Evolutionary conservation across 805 yeast genomes (phyloP).

Genomic region (Zygoascus bituminiphila): DNA sequence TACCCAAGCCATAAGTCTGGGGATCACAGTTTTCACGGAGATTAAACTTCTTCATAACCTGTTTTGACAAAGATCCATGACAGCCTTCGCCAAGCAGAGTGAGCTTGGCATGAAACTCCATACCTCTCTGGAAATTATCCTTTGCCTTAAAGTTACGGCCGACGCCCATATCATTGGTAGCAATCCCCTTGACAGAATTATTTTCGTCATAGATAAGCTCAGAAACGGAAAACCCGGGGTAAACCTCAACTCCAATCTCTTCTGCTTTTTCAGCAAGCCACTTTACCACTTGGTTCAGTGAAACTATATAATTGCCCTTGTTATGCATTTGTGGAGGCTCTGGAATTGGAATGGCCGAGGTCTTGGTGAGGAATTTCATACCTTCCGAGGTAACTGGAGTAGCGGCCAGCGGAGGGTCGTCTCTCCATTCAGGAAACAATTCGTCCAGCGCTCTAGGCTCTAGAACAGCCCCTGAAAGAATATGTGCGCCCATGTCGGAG

Average conservation of each 20-base stretch:
- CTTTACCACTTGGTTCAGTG: conserved; percentile 71
- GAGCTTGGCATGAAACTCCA: conserved; percentile 89
- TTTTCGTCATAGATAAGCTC: conserved; percentile 61
- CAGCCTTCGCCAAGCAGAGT: conserved; percentile 97
- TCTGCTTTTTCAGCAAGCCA: conserved; percentile 85
- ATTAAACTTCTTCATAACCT: conserved; percentile 58
- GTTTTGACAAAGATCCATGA: conserved; percentile 85
- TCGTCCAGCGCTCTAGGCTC: conserved; percentile 87
- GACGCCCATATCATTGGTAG: conserved; percentile 89
- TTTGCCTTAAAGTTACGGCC: conserved; percentile 68
- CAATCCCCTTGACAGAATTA: conserved; percentile 70
- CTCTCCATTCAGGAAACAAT: conserved; percentile 58
- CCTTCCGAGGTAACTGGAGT: conserved; percentile 71
- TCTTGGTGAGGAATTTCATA: conserved; percentile 59
- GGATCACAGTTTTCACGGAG: conserved; percentile 55
- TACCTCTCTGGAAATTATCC: conserved; percentile 84
- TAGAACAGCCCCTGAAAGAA: conserved; percentile 85
- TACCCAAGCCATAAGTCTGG: conserved; percentile 93
- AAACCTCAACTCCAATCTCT: conserved; percentile 86
- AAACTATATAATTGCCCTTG: conserved; percentile 75
- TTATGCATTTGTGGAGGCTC: conserved; percentile 91
- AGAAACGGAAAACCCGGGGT: conserved; percentile 81
- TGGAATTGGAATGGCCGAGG: conserved; percentile 63
- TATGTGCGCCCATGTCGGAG: conserved; percentile 87
- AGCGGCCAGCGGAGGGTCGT: conserved; percentile 44